Evolutionary conservation across 2,329 filamentous ascomycete genomes (phyloP).

Genomic region (Aspergillus sp.): DNA sequence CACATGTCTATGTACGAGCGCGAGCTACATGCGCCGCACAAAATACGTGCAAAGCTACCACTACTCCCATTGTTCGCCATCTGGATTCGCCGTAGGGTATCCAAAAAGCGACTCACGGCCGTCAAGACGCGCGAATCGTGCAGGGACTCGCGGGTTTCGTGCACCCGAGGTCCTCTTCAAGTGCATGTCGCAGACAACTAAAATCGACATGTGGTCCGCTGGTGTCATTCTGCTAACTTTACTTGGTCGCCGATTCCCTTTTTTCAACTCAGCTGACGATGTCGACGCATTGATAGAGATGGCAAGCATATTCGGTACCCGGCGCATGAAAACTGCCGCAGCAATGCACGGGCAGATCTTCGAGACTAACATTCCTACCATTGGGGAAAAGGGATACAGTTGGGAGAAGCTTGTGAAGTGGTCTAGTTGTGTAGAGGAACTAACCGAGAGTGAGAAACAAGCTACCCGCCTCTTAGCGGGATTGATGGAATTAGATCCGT

Average conservation of each 20-base stretch:
- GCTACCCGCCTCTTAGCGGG: slow-evolving; percentile 44
- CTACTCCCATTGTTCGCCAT: slow-evolving; percentile 51
- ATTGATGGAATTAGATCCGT: slow-evolving; percentile 46
- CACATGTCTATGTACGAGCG: slow-evolving; percentile 75
- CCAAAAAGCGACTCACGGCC: slow-evolving; percentile 87
- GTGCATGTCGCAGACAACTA: slow-evolving; percentile 89
- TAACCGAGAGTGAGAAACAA: slow-evolving; percentile 49
- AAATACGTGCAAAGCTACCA: slow-evolving; percentile 58
- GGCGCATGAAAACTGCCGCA: slow-evolving; percentile 79
- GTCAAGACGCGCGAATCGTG: slow-evolving; percentile 86
- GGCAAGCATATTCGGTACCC: slow-evolving; percentile 85
- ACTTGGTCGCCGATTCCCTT: slow-evolving; percentile 87
- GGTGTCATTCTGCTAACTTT: slow-evolving; percentile 98
- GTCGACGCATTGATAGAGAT: slow-evolving; percentile 98
- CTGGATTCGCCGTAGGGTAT: slow-evolving; percentile 62
- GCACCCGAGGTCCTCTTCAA: slow-evolving; percentile 97
- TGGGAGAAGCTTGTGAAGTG: slow-evolving; percentile 94
- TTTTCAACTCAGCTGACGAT: slow-evolving; percentile 98
- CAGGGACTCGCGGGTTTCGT: slow-evolving; percentile 91
- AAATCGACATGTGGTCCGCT: slow-evolving; percentile 95
- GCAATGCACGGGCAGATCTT: slow-evolving; percentile 87
- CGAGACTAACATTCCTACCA: slow-evolving; percentile 88
- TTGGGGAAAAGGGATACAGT: slow-evolving; percentile 79
- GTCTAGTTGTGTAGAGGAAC: slow-evolving; percentile 76
- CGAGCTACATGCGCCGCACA: slow-evolving; percentile 60